Percentiles rank a stretch among this genome's conserved stretches.
These are phyloP conservation scores for Torulaspora quercuum DNA, from an alignment of 805 yeast species.

Conservation along the genomic window DNA sequence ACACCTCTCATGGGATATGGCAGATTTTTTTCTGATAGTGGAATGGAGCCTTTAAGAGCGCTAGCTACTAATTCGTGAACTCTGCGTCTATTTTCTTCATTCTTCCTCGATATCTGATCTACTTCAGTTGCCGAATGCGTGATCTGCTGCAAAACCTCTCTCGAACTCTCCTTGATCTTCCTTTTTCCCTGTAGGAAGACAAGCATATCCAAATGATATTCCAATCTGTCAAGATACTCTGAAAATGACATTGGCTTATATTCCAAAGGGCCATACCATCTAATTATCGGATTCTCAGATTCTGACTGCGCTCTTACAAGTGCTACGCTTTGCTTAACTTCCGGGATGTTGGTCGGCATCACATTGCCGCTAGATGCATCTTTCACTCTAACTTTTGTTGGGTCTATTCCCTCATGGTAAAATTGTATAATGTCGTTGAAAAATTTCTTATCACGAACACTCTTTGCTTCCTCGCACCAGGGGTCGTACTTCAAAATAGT, in stretches of 20 bases:
- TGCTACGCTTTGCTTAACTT: slow-evolving; percentile 38
- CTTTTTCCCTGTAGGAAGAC: slow-evolving; percentile 27
- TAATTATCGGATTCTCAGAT: slow-evolving; percentile 46
- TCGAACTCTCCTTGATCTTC: slow-evolving; percentile 19
- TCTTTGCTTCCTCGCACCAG: slow-evolving; percentile 65
- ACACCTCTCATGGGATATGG: slow-evolving; percentile 22
- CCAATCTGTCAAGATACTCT: slow-evolving; percentile 38
- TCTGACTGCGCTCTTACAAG: slow-evolving; percentile 42
- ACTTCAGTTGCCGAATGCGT: slow-evolving; percentile 20
- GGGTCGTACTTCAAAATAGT: slow-evolving; percentile 52
- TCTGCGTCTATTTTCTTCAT: slow-evolving; percentile 19
- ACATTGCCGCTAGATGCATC: slow-evolving; percentile 33
- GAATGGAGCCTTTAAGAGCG: slow-evolving; percentile 18
- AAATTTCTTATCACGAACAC: slow-evolving; percentile 45
- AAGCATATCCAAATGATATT: slow-evolving; percentile 31
- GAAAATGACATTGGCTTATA: slow-evolving; percentile 49
- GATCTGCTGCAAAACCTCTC: slow-evolving; percentile 17
- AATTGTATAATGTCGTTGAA: slow-evolving; percentile 35
- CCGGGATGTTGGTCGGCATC: slow-evolving; percentile 31
- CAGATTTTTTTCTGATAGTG: slow-evolving; percentile 10
- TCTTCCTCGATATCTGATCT: slow-evolving; percentile 16
- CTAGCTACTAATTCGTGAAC: slow-evolving; percentile 15
- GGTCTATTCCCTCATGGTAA: slow-evolving; percentile 38
- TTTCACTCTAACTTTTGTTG: slow-evolving; percentile 34
- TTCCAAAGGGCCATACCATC: slow-evolving; percentile 67